phyloP scores from a whole-genome alignment of 176 grass and related monocot genomes.

The Chloris gayana region DNA sequence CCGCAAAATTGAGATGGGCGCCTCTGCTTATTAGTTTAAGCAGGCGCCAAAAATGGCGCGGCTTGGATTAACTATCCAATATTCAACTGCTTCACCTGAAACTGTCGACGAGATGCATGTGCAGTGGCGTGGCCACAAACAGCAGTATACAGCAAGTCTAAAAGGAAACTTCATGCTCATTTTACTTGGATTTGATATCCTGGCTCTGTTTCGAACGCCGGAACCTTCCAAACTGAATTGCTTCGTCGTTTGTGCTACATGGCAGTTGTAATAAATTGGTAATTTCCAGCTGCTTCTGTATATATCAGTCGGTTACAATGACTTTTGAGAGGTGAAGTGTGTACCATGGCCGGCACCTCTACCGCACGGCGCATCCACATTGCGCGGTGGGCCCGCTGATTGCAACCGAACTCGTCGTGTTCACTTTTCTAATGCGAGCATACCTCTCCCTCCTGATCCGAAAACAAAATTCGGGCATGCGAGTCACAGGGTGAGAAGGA shows the following conservation, averaged over 20 bases:
- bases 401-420: not conserved
- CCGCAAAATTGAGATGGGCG: not conserved
- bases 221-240: too few species aligned
- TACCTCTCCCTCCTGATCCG: not conserved
- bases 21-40: not conserved
- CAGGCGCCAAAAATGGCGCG: not conserved
- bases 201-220: too few species aligned
- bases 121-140: not conserved
- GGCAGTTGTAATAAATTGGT: too few species aligned
- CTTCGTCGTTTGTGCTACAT: too few species aligned
- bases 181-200: too few species aligned
- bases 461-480: not conserved
- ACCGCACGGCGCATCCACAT: not conserved
- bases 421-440: not conserved
- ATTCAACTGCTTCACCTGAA: not conserved
- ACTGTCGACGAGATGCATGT: slow-evolving; percentile 15
- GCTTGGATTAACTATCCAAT: not conserved
- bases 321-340: not conserved
- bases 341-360: not conserved
- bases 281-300: too few species aligned
- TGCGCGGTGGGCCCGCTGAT: not conserved
- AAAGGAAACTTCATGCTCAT: not conserved
- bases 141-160: not conserved
- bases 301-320: too few species aligned
- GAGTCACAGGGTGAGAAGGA: slow-evolving; percentile 29